phyloP scores from a whole-genome alignment of 345 rosid genomes.

The Moricandia arvensis region DNA sequence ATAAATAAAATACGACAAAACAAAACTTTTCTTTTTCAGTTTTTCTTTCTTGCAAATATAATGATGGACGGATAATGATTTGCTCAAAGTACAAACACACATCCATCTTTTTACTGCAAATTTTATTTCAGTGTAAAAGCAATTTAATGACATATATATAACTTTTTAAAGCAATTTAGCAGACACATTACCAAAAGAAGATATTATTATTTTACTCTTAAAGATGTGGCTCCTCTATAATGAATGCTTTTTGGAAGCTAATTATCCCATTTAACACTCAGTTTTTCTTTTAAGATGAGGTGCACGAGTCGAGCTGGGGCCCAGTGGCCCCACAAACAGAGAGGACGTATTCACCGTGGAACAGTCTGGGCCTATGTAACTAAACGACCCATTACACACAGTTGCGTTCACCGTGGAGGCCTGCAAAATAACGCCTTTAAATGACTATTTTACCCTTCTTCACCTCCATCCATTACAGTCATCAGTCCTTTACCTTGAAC shows the following conservation, averaged over 20 bases:
- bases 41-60: neutral
- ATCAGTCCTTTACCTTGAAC: neutral
- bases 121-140: neutral
- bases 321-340: conserved; percentile 1
- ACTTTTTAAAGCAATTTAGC: neutral
- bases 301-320: neutral
- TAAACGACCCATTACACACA: too few relatives aligned
- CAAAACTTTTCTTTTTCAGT: neutral
- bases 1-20: neutral
- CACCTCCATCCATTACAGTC: too few relatives aligned
- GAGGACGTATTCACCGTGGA: neutral
- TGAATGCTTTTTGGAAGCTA: neutral
- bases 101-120: neutral
- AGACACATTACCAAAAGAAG: neutral
- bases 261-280: neutral
- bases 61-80: neutral
- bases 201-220: neutral
- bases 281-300: neutral
- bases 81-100: neutral
- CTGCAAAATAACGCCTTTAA: too few relatives aligned
- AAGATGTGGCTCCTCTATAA: neutral
- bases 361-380: neutral
- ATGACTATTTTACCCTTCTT: too few relatives aligned
- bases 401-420: too few relatives aligned
- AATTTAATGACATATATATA: too few relatives aligned